Conservation (phyloP, 129 eudicot genomes). For the Flaveria sonorensis region DNA sequence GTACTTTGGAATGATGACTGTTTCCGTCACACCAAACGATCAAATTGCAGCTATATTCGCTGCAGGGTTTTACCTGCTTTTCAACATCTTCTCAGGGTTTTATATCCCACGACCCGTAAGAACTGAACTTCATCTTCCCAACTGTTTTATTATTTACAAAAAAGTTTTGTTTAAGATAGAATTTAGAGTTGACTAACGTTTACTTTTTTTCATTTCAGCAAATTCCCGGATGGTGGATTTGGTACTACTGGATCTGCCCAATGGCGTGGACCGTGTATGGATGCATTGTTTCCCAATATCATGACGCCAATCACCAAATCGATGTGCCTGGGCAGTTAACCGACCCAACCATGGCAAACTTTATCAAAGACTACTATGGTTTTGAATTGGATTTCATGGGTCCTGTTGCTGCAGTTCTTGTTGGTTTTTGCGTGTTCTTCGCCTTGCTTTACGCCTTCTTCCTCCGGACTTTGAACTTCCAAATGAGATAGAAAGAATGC, state of each 20-base stretch:
- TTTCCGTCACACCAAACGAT: conserved; percentile 72
- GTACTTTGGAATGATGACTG: conserved; percentile 82
- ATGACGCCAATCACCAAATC: no score
- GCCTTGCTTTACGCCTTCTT: conserved; percentile 60
- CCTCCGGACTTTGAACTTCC: conserved; percentile 64
- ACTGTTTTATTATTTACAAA: no score
- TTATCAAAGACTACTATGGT: conserved; percentile 48
- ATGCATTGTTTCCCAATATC: no score
- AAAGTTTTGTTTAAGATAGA: no score
- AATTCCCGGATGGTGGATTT: no score
- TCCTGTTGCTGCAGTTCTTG: conserved; percentile 62
- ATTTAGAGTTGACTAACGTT: no score
- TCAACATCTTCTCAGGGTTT: conserved; percentile 76
- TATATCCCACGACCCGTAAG: conserved; percentile 75
- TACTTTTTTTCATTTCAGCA: no score
- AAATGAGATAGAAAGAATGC: conserved; percentile 29
- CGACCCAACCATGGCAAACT: conserved; percentile 7
- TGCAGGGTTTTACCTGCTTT: conserved; percentile 61
- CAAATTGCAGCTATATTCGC: conserved; percentile 75
- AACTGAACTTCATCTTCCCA: no score
- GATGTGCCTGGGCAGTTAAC: no score
- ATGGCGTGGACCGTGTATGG: background rate
- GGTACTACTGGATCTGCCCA: no score
- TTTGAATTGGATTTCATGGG: conserved; percentile 27
- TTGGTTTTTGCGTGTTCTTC: conserved; percentile 60